Evolutionary conservation across 169 alveolate genomes (phyloP), one percentile per base, ranked within the genome.

Genomic region (Cryptosporidium sp.): DNA sequence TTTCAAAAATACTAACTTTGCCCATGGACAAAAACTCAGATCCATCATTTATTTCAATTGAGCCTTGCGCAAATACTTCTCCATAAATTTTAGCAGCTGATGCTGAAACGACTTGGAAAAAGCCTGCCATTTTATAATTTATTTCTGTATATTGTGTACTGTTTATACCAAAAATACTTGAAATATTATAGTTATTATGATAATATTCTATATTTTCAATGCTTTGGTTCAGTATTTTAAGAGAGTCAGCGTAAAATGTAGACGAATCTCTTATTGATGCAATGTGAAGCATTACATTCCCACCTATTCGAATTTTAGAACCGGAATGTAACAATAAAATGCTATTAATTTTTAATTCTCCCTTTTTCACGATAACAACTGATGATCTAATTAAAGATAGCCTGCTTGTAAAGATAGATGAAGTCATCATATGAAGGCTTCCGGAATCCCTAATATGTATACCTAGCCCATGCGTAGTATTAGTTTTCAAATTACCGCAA

Each of bases 191-290:
- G 31, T 21, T 39, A 21, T 80, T 37, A 21, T 2, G 2, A 4
- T 21, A 62, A 29, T 52, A 14, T n/a, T 72, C 72, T 10, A 65
- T 35, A 65, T 65, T n/a, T 65, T 31, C 48, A 31, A 65, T 65
- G 3, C 26, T n/a, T n/a, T 51, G 37, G 35, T 72, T 51, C 16
- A 44, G 18, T 44, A 72, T 31, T 16, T 37, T 6, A 53, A 80
- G 62, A 5, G 72, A 29, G 0, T 37, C 75, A 10, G 67, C 89
- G 23, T 42, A 61, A 7, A 80, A 26, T 62, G 37, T 10, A 18
- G 89, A 80, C 9, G 89, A 80, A 18, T 80, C 89, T 60, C 89
- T 80, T 29, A 65, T 48, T 45, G 60, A 80, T 37, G 70, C 89
- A 26, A 80, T 23, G 7, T 10, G 37, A 29, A 80, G 42, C 10